Conservation (phyloP, 73 alveolate species). For the Paramecium octaurelia region DNA sequence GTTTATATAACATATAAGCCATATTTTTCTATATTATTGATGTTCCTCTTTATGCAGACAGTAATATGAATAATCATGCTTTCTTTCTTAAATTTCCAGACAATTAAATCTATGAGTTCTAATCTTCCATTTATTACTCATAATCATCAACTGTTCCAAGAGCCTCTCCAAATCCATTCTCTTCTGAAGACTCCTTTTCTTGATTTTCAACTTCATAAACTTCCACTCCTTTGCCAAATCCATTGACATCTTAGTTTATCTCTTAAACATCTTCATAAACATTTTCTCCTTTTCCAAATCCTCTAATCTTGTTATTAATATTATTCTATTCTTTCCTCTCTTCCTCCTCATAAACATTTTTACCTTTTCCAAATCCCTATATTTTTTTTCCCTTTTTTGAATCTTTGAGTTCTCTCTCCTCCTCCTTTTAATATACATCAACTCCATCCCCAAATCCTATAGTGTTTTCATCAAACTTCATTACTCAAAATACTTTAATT, state of each 20-base stretch:
- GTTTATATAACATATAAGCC: not conserved
- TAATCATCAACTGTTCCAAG: not conserved
- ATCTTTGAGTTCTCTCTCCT: not conserved
- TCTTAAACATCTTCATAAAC: not conserved
- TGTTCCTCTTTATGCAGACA: not conserved
- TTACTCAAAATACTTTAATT: not conserved
- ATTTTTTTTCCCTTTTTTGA: not conserved
- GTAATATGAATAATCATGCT: not conserved
- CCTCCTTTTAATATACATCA: not conserved
- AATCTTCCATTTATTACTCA: not conserved
- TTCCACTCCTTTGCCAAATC: not conserved
- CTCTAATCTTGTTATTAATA: not conserved
- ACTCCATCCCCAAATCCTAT: not conserved
- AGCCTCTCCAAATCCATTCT: slow-evolving; percentile 3
- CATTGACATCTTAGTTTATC: not conserved
- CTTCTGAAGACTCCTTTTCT: not conserved
- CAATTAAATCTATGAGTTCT: not conserved
- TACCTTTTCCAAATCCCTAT: not conserved
- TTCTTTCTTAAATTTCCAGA: not conserved
- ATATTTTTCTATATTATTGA: not conserved
- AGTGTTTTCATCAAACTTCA: not conserved
- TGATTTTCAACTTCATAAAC: not conserved
- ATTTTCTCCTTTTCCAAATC: not conserved
- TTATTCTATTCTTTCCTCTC: not conserved
- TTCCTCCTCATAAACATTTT: not conserved